These are phyloP conservation scores for Macrotyloma uniflorum DNA, from an alignment of 306 rosid genomes.

Conservation along the genomic window DNA sequence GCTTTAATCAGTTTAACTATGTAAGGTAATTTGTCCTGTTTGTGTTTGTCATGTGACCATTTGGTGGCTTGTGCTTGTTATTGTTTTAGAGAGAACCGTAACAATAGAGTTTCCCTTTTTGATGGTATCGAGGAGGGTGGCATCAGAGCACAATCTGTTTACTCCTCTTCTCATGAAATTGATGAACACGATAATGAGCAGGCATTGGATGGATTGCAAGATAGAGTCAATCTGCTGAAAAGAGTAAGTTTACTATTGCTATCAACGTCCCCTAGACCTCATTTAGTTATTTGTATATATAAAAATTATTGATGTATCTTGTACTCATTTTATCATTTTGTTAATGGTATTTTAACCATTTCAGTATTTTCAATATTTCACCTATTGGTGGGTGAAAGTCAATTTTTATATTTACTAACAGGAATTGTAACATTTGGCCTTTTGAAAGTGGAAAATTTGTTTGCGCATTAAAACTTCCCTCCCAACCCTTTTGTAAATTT, in stretches of 20 bases:
- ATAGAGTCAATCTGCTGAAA: constrained; percentile 86
- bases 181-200: constrained; percentile 90
- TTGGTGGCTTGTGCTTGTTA: constrained; percentile 18
- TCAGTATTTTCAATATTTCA: background rate
- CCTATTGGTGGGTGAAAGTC: background rate
- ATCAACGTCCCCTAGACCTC: constrained; percentile 19
- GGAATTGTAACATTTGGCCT: constrained; percentile 4
- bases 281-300: background rate
- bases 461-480: background rate
- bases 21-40: constrained; percentile 9
- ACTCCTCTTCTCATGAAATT: constrained; percentile 78
- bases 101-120: constrained; percentile 54
- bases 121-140: constrained; percentile 66
- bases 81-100: constrained; percentile 46
- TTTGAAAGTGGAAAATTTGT: constrained; percentile 9
- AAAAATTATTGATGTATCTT: background rate
- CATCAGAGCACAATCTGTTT: constrained; percentile 49
- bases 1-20: constrained; percentile 23
- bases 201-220: constrained; percentile 89
- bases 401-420: background rate
- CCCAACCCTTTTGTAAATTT: background rate
- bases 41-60: constrained; percentile 16
- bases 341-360: constrained; percentile 1
- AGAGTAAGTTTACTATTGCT: constrained; percentile 58
- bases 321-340: constrained; percentile 9